Evolutionary conservation across 192 early-diverging fungal species (phyloP).

Genomic region (Coemansia reversa): DNA sequence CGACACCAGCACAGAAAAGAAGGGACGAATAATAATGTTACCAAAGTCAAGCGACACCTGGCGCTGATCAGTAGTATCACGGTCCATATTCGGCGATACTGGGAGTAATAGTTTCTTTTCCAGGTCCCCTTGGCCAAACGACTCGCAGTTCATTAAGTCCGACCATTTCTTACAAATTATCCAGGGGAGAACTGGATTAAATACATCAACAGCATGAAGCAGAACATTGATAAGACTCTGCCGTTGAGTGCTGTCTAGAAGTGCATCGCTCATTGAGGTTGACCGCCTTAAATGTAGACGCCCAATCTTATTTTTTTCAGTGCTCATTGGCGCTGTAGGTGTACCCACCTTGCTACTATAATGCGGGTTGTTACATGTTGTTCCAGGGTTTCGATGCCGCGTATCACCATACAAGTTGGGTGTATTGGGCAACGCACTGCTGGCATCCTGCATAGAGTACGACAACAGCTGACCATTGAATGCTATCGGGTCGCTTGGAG

Average conservation of each 20-base stretch:
- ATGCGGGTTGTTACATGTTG: too few species aligned
- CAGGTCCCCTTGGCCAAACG: constrained; percentile 82
- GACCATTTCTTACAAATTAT: constrained; percentile 87
- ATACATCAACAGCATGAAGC: constrained; percentile 89
- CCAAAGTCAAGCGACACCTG: constrained; percentile 81
- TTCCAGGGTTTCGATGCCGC: background rate
- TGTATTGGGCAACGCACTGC: background rate
- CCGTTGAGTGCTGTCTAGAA: constrained; percentile 59
- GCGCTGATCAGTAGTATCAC: constrained; percentile 64
- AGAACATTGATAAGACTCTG: constrained; percentile 65
- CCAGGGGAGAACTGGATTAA: constrained; percentile 84
- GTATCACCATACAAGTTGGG: background rate
- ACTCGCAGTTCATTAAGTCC: constrained; percentile 81
- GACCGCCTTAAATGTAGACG: constrained; percentile 46
- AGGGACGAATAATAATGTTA: constrained; percentile 83
- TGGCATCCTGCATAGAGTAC: constrained; percentile 5
- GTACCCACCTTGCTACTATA: too few species aligned
- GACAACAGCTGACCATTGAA: constrained; percentile 14
- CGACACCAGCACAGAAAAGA: constrained; percentile 78
- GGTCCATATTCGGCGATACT: constrained; percentile 89
- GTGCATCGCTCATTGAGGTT: constrained; percentile 46
- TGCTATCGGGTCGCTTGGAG: constrained; percentile 39
- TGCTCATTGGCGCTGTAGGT: background rate
- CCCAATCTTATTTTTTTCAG: constrained; percentile 11
- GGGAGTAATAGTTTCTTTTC: constrained; percentile 75